Percentiles rank a stretch among this genome's conserved stretches.
These are phyloP conservation scores for Jimgerdemannia flammicorona DNA, from an alignment of 192 early-diverging fungal species.

Conservation along the genomic window DNA sequence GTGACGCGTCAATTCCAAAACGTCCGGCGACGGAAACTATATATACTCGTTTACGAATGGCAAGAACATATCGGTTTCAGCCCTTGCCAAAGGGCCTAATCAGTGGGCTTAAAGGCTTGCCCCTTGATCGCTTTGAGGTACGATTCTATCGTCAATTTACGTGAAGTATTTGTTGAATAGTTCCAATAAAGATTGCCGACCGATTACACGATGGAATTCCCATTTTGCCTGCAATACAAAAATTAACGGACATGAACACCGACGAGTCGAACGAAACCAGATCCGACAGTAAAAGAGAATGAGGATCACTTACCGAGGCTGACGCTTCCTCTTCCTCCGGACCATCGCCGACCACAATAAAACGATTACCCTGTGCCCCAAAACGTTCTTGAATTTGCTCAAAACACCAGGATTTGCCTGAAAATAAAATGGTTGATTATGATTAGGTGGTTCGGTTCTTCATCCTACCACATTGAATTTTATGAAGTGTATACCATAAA, in stretches of 20 bases:
- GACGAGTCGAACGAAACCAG: not conserved
- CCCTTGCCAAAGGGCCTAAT: no score
- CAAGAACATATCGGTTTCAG: no score
- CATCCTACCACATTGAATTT: not conserved
- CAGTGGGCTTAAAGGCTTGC: no score
- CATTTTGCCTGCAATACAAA: not conserved
- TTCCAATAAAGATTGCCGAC: not conserved
- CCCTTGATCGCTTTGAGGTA: no score
- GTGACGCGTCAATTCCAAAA: no score
- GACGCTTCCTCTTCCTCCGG: slow-evolving; percentile 1
- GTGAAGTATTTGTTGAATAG: not conserved
- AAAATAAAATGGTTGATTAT: not conserved
- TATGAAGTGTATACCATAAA: slow-evolving; percentile 4
- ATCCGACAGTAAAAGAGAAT: no score
- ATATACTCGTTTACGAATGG: no score
- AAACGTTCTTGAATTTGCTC: not conserved
- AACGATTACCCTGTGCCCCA: not conserved
- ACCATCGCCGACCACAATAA: slow-evolving; percentile 1
- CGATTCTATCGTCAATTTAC: no score
- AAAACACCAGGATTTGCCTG: slow-evolving; percentile 3
- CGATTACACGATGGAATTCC: not conserved
- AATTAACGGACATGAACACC: not conserved
- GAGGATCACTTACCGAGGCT: not conserved
- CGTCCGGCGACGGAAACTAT: no score
- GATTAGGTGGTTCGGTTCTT: not conserved